A percentile compares a stretch with the other conserved stretches of the same genome.
These are phyloP conservation scores for Otatea glauca DNA, from an alignment of 176 grass and related monocot species.

Conservation along the genomic window DNA sequence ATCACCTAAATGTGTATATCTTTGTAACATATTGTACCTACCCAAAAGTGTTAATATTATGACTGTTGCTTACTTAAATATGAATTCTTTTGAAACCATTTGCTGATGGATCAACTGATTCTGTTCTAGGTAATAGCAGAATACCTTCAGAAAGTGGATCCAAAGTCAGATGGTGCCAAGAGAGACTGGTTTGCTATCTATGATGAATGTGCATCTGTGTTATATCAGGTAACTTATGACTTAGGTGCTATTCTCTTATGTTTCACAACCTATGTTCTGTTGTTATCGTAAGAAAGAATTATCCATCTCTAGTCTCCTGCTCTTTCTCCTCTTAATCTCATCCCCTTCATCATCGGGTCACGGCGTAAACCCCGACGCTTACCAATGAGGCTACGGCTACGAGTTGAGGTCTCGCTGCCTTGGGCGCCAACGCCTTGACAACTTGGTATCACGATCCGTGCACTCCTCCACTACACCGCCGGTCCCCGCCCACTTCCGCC, in stretches of 20 bases:
- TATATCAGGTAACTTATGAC: constrained; percentile 76
- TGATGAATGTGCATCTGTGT: constrained; percentile 89
- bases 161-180: constrained; percentile 97
- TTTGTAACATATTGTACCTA: constrained; percentile 5
- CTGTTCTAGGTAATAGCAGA: constrained; percentile 87
- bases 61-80: background rate
- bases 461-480: no score
- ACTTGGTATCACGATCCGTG: no score
- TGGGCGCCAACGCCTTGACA: no score
- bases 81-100: constrained; percentile 36
- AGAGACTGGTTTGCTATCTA: constrained; percentile 99
- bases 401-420: no score
- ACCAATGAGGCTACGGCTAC: no score
- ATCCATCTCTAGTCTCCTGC: no score
- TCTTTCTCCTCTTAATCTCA: no score
- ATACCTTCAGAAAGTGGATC: constrained; percentile 98
- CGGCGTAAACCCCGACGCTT: no score
- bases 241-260: background rate
- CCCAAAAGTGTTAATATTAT: constrained; percentile 8
- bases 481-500: no score
- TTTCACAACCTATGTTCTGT: constrained; percentile 23
- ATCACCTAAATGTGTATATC: constrained; percentile 29
- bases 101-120: constrained; percentile 40
- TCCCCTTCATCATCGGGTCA: no score
- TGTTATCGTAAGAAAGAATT: no score